A percentile compares a stretch with the other conserved stretches of the same genome.
Evolutionary conservation across 345 rosid genomes (phyloP).

Genomic region (Rhizophora apiculata): DNA sequence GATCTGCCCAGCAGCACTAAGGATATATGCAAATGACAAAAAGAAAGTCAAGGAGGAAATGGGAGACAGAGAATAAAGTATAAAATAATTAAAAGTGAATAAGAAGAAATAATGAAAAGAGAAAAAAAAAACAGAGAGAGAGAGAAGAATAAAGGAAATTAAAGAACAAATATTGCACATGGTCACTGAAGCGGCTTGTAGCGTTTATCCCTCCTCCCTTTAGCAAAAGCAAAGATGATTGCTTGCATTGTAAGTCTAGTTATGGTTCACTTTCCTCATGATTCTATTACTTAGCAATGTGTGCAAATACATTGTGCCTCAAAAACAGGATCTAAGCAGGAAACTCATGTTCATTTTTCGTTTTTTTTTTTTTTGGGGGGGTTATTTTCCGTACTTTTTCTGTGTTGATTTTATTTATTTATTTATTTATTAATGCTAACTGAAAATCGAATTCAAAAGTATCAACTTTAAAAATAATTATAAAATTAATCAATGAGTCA

Average conservation of each 20-base stretch:
- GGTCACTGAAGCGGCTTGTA: background rate
- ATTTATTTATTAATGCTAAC: too few relatives aligned
- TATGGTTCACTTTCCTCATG: background rate
- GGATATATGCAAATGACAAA: background rate
- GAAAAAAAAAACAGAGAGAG: background rate
- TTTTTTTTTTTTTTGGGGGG: too few relatives aligned
- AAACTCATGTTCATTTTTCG: too few relatives aligned
- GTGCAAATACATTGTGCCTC: too few relatives aligned
- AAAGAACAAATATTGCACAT: constrained; percentile 13
- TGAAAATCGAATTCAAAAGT: too few relatives aligned
- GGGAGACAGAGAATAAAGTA: background rate
- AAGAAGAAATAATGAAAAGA: background rate
- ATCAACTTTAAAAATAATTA: too few relatives aligned
- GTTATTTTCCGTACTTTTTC: too few relatives aligned
- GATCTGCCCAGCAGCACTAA: too few relatives aligned
- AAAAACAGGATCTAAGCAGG: too few relatives aligned
- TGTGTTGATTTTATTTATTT: too few relatives aligned
- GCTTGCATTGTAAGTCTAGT: constrained; percentile 21
- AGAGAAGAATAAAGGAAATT: constrained; percentile 14
- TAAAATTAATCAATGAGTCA: too few relatives aligned
- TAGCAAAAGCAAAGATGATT: constrained; percentile 18
- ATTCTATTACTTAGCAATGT: background rate
- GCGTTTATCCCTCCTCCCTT: constrained; percentile 1
- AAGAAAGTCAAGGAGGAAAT: too few relatives aligned
- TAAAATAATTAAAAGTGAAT: background rate